Evolutionary conservation across 148 eudicot species (phyloP), one percentile per base, ranked within the genome.

Genomic region (Vaccinium macrocarpon): DNA sequence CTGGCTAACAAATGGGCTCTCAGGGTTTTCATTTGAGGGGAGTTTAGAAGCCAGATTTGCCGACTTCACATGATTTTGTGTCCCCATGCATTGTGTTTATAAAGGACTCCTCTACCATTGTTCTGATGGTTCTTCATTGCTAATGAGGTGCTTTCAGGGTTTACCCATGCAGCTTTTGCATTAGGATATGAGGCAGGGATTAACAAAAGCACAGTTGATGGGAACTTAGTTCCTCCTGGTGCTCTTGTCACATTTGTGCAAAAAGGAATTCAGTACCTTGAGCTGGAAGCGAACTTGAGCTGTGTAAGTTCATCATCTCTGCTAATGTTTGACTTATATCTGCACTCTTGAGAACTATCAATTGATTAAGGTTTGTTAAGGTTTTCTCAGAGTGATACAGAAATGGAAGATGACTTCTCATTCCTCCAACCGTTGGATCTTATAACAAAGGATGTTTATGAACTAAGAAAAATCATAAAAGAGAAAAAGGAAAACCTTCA

Each of bases 111-210:
- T 66, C 35, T 27, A 13, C 13, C 76, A 16, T 71, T 52, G 14
- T 81, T 81, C 27, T 48, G n/a, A n/a, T 62, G 51, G 57, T 42
- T 49, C 23, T 25, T 23, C 5, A 53, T 27, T 77, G 80, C 48
- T 90, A 50, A 53, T 74, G 42, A 42, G 51, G 74, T 49, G 64
- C 73, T 81, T 85, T 70, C 91, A 93, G 94, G 94, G 51, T 91
- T 93, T 82, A 88, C 93, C n/a, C 96, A 93, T 86, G 81, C 94
- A 73, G 94, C 96, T 35, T 93, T 92, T 87, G 83, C 91, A 77
- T 86, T 93, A 52, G 96, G 94, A 82, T 90, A 89, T 70, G 96
- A 93, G 89, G 92, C 94, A 19, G 93, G 93, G 53, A 90, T 93
- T 77, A 84, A 85, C 82, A 92, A 86, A 84, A 89, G 88, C 82